phyloP scores from a whole-genome alignment of 2,329 filamentous ascomycete species.

The Aspergillus floridensis region DNA sequence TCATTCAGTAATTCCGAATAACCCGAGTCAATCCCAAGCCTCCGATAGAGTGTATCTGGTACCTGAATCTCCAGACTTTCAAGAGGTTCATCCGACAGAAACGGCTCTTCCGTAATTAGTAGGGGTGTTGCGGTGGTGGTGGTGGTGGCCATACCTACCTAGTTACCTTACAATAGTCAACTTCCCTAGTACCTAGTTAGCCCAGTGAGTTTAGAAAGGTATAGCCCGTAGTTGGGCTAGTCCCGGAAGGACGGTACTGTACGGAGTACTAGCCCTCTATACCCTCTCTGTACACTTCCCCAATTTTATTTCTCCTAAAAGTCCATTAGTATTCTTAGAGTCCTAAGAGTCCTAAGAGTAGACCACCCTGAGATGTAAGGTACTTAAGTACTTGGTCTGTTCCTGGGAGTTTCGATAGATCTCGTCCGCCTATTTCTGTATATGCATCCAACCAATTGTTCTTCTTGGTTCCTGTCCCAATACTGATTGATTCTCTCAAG shows the following conservation, averaged over 20 bases:
- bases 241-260: slow-evolving; percentile 5
- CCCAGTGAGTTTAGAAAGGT: too few species aligned
- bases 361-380: background rate
- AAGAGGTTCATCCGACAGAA: background rate
- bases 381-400: slow-evolving; percentile 8
- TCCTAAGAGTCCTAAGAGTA: background rate
- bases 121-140: background rate
- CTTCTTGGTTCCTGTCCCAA: background rate
- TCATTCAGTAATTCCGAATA: background rate
- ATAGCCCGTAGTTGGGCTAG: background rate
- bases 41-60: background rate
- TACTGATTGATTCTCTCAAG: background rate
- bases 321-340: background rate
- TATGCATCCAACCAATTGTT: background rate
- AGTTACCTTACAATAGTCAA: too few species aligned
- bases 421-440: background rate
- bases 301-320: background rate
- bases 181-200: too few species aligned
- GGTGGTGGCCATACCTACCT: background rate
- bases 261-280: background rate
- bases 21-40: background rate
- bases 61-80: background rate
- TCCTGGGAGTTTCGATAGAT: slow-evolving; percentile 1
- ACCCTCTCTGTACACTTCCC: background rate
- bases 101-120: background rate